Evolutionary conservation across 192 early-diverging fungal species (phyloP), one percentile per base, ranked within the genome.

Genomic region (Entomortierella beljakovae): DNA sequence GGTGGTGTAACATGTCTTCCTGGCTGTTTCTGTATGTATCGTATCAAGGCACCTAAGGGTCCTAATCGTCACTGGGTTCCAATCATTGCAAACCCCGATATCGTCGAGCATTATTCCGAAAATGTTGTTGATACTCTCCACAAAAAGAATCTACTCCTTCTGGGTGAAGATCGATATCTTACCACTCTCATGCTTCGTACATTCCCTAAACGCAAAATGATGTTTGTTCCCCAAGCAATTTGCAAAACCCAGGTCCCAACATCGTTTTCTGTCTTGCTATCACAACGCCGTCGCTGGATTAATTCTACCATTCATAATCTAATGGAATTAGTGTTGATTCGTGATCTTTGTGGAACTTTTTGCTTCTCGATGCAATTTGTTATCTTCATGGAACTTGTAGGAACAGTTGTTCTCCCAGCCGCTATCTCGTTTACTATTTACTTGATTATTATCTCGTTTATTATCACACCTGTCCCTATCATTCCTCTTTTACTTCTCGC

Each of bases 291-390:
- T n/a, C 88, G 95, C 33, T 97, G 95, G 95, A 97, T 97, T 84
- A 97, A 97, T 83, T 97, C 95, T 18, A 97, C 95, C 0, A 90
- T 97, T 32, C 95, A 97, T 62, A 97, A 97, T 68, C 83, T 97
- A 64, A 71, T 90, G 70, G 95, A 97, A 81, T 65, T 97, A 50
- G 86, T 97, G 31, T 80, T 93, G 51, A 91, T 96, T 61, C 84
- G 88, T 31, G 92, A 97, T 71, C 84, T 97, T 54, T 97, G 95
- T 80, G 95, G 95, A 3, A 92, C 90, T 8, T 97, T 95, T 79
- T 96, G 93, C 64, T 94, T 95, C 70, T 93, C 92, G 37, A 94
- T 97, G 95, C 97, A 98, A 88, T 98, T 98, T 83, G 90, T 97
- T 48, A 91, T 99, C 46, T 94, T 95, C 58, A 94, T 99, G 91